A percentile compares a stretch with the other conserved stretches of the same genome.
Evolutionary conservation across 148 eudicot species (phyloP).

Genomic region (Selenicereus undatus): DNA sequence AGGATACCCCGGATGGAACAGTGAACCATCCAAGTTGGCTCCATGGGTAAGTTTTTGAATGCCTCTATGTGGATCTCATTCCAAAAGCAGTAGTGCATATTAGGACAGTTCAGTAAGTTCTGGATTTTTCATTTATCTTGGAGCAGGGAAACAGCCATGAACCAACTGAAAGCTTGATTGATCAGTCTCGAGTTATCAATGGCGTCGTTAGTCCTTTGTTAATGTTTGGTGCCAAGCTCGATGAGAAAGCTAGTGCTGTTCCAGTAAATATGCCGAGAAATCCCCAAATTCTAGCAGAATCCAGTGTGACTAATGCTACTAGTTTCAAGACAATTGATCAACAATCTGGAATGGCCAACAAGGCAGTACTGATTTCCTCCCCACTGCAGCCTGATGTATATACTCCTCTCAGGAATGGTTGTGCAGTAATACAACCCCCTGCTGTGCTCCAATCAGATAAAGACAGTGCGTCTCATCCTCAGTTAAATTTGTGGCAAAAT

Average conservation of each 20-base stretch:
- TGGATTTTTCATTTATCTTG: conserved; percentile 4
- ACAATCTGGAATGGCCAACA: conserved; percentile 33
- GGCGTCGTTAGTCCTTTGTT: conserved; percentile 37
- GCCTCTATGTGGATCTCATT: background rate
- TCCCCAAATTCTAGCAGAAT: conserved; percentile 38
- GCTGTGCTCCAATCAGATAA: conserved; percentile 35
- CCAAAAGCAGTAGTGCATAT: background rate
- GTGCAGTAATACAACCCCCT: conserved; percentile 36
- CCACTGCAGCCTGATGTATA: conserved; percentile 43
- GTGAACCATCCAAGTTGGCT: conserved; percentile 52
- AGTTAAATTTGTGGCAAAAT: conserved; percentile 45
- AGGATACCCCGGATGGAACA: conserved; percentile 71
- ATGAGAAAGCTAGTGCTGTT: conserved; percentile 34
- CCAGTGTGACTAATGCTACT: conserved; percentile 34
- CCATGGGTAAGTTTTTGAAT: conserved; percentile 50
- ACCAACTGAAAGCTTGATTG: conserved; percentile 43
- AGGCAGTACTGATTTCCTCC: conserved; percentile 31
- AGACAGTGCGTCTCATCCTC: conserved; percentile 42
- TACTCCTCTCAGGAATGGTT: conserved; percentile 33
- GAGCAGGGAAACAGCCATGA: conserved; percentile 48
- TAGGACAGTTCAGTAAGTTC: background rate
- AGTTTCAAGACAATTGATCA: conserved; percentile 41
- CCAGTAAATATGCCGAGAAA: conserved; percentile 35
- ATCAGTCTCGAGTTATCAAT: conserved; percentile 43
- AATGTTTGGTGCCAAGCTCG: conserved; percentile 47